phyloP scores from a whole-genome alignment of 768 basidiomycete genomes.

The Lepiota subincarnata region DNA sequence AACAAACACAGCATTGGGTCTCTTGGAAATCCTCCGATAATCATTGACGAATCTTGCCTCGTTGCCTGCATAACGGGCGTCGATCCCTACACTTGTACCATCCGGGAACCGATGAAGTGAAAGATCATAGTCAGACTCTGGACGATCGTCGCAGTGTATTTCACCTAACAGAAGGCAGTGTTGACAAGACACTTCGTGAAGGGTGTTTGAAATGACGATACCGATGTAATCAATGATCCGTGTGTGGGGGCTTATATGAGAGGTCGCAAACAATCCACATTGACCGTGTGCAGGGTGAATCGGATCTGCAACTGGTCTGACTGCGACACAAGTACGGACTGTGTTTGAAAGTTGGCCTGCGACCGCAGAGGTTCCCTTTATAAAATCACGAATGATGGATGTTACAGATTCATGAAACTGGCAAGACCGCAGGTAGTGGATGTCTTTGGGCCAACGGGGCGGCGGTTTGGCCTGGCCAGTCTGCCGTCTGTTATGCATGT shows the following conservation, averaged over 20 bases:
- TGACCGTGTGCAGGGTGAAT: constrained; percentile 79
- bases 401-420: constrained; percentile 20
- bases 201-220: constrained; percentile 13
- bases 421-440: constrained; percentile 7
- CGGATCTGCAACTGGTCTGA: constrained; percentile 50
- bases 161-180: constrained; percentile 44
- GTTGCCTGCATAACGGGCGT: constrained; percentile 75
- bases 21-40: constrained; percentile 70
- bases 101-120: constrained; percentile 62
- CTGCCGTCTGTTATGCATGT: neutral
- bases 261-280: constrained; percentile 73
- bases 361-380: constrained; percentile 24
- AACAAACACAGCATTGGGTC: constrained; percentile 68
- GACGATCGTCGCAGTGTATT: constrained; percentile 74
- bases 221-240: constrained; percentile 76
- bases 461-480: neutral
- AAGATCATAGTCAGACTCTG: constrained; percentile 82
- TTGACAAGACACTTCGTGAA: neutral
- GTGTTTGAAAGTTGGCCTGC: constrained; percentile 4
- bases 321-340: constrained; percentile 36
- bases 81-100: constrained; percentile 67
- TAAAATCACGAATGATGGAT: constrained; percentile 32
- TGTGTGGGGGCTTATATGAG: constrained; percentile 60
- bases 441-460: constrained; percentile 4
- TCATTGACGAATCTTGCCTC: constrained; percentile 90